Base-by-base conservation (phyloP, 2,329 filamentous ascomycete genomes). In the Aquanectria penicillioides region DNA sequence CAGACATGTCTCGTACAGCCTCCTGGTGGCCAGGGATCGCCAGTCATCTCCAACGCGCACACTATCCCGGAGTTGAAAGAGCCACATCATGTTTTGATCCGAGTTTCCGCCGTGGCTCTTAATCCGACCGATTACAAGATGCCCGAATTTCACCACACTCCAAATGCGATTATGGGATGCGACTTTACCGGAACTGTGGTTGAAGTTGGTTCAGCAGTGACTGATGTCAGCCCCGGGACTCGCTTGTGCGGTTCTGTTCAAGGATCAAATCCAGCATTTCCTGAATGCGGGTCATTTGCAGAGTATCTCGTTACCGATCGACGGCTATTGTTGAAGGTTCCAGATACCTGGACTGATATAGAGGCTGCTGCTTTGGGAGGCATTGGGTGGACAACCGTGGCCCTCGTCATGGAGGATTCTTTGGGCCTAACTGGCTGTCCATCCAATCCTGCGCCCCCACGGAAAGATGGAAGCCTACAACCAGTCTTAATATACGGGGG, bases 51-150 rank as follows among this genome's bases (percentile, higher is more conserved):
- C 12, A 26, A n/a, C 28, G 22, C 41, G 4, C 41, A 46, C 28
- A 26, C 41, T n/a, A 8, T 46, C 12, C 41, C 41, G 1, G 26
- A 46, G 7, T 18, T 46, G 2, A 17, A 6, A 33, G 41, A 46
- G 41, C 41, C 41, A 22, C 41, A 46, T 7, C 26, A 33, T 20
- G 33, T 46, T 10, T n/a, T 46, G 9, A 28, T 46, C 7, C 41
- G 41, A 12, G 41, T 46, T 12, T 33, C 17, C 9, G 41, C 41
- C 4, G 41, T 46, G 12, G 41, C 41, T 6, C 41, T 46, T 9
- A 46, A 46, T 28, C 41, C 41, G 17, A 46, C 41, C 17, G 41
- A 46, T n/a, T 46, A 46, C 41, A 46, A 46, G 26, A 46, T 46
- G 41, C 15, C 23, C 13, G 41, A 46, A 13, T 46, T 46, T 11